phyloP scores from a whole-genome alignment of 2,329 filamentous ascomycete genomes.

The Hymenoscyphus infarciens region DNA sequence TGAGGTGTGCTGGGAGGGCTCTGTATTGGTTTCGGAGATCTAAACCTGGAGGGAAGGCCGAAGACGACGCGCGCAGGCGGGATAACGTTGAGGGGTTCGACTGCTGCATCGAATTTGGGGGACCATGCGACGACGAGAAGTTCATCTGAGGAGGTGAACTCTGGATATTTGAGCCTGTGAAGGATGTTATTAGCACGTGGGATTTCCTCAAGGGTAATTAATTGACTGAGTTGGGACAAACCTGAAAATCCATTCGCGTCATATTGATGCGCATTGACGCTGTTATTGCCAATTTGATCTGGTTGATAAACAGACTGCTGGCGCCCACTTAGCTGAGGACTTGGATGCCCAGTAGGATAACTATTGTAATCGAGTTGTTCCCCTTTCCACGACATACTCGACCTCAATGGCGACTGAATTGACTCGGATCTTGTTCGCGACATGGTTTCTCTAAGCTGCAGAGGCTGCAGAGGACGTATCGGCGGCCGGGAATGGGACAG shows the following conservation, averaged over 20 bases:
- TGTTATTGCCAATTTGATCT: slow-evolving; percentile 43
- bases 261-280: slow-evolving; percentile 45
- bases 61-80: slow-evolving; percentile 48
- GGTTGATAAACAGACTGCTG: slow-evolving; percentile 50
- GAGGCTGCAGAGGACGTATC: slow-evolving; percentile 53
- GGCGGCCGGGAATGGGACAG: slow-evolving; percentile 43
- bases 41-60: slow-evolving; percentile 44
- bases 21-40: slow-evolving; percentile 47
- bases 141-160: slow-evolving; percentile 47
- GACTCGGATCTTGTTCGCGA: slow-evolving; percentile 54
- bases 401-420: slow-evolving; percentile 55
- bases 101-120: slow-evolving; percentile 37
- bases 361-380: slow-evolving; percentile 54
- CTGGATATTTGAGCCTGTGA: slow-evolving; percentile 44
- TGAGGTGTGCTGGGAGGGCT: slow-evolving; percentile 34
- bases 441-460: slow-evolving; percentile 56
- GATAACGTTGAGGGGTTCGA: slow-evolving; percentile 42
- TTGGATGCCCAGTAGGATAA: slow-evolving; percentile 46
- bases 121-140: slow-evolving; percentile 43
- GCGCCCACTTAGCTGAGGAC: slow-evolving; percentile 45
- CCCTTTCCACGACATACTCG: slow-evolving; percentile 62
- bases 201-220: slow-evolving; percentile 25
- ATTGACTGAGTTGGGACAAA: slow-evolving; percentile 34
- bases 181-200: slow-evolving; percentile 23
- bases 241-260: slow-evolving; percentile 51